phyloP scores from a whole-genome alignment of 192 early-diverging fungal species.

The Entomortierella chlamydospora region DNA sequence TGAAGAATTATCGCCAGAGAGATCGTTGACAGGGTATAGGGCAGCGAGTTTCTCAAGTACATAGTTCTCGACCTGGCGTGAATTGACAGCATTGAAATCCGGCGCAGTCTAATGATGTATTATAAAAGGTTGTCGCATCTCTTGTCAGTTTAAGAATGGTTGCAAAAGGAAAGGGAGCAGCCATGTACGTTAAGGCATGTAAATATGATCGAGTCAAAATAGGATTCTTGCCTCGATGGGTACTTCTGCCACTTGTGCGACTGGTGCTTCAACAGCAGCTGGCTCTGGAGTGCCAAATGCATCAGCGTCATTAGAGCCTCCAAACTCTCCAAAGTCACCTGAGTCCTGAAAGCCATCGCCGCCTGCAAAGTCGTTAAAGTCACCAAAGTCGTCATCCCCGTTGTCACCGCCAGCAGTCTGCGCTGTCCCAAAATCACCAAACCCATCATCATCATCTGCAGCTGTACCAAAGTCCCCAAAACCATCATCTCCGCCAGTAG shows the following conservation, averaged over 20 bases:
- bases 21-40: conserved; percentile 37
- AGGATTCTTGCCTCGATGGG: conserved; percentile 24
- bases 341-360: conserved; percentile 32
- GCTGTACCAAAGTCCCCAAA: conserved; percentile 5
- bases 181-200: neutral
- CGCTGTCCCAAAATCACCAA: conserved; percentile 48
- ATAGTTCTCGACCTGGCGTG: conserved; percentile 46
- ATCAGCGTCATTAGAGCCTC: conserved; percentile 10
- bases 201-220: neutral
- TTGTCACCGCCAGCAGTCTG: conserved; percentile 14
- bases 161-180: neutral
- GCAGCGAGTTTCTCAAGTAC: conserved; percentile 30
- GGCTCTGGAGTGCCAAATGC: conserved; percentile 17
- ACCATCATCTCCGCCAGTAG: neutral
- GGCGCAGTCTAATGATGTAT: conserved; percentile 28
- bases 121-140: neutral
- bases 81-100: conserved; percentile 44
- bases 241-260: neutral
- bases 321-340: conserved; percentile 43
- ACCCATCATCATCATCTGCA: conserved; percentile 33
- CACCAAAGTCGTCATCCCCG: conserved; percentile 37
- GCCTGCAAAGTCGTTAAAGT: conserved; percentile 49
- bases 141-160: neutral
- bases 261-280: neutral
- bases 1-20: neutral